A percentile compares a stretch with the other conserved stretches of the same genome.
phyloP scores from a whole-genome alignment of 108 stramenopile species.

The Nannochloropsis salina region DNA sequence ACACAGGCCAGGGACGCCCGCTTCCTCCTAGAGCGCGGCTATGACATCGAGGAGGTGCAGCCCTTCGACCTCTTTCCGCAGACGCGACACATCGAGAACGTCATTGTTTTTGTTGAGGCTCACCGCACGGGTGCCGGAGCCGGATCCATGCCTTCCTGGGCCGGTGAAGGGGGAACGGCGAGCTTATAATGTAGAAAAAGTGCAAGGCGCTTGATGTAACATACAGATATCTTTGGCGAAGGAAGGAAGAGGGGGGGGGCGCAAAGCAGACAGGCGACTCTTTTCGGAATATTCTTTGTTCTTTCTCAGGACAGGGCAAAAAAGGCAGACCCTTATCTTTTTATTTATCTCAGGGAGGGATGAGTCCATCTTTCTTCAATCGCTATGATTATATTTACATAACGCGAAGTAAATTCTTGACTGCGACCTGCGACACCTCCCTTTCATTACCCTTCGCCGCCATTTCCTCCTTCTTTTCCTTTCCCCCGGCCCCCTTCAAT shows the following conservation, averaged over 20 bases:
- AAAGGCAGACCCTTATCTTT: too few species aligned
- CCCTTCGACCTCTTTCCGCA: constrained; percentile 80
- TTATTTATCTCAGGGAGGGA: too few species aligned
- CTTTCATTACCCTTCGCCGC: not conserved
- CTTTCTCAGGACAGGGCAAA: too few species aligned
- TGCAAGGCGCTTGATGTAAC: not conserved
- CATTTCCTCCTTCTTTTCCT: not conserved
- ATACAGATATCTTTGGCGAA: not conserved
- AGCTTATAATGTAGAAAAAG: too few species aligned
- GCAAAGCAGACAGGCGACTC: not conserved
- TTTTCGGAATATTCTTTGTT: too few species aligned
- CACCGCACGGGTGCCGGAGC: constrained; percentile 26
- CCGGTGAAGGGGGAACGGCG: too few species aligned
- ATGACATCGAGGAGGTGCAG: constrained; percentile 66
- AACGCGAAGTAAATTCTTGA: too few species aligned
- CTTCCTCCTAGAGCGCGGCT: constrained; percentile 67
- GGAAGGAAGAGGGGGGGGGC: not conserved
- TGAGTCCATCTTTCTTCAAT: not conserved
- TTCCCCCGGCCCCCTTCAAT: not conserved
- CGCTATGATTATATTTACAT: not conserved
- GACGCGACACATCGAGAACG: constrained; percentile 92
- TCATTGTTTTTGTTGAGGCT: constrained; percentile 70
- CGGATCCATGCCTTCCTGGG: not conserved
- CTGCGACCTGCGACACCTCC: not conserved
- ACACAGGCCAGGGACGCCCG: constrained; percentile 89